phyloP scores from a whole-genome alignment of 371 early-diverging fungal genomes.

The Apophysomyces ossiformis region DNA sequence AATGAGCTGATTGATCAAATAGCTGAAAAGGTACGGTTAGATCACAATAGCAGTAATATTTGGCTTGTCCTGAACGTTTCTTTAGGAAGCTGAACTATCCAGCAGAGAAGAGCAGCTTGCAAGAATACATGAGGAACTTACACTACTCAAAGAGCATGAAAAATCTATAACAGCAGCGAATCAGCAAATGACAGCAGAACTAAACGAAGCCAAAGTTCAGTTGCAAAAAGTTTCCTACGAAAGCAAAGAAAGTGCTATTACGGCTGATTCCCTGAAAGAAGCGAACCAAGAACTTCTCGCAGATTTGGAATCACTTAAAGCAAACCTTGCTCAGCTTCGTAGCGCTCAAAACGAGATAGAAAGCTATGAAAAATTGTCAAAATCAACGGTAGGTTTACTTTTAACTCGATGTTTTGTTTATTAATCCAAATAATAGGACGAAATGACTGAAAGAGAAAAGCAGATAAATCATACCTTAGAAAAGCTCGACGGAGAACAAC shows the following conservation, averaged over 20 bases:
- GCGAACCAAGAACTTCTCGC: slow-evolving; percentile 71
- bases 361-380: not conserved
- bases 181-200: slow-evolving; percentile 67
- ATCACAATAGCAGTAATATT: not conserved
- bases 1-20: slow-evolving; percentile 90
- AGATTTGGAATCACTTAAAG: slow-evolving; percentile 74
- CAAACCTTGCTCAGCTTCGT: slow-evolving; percentile 50
- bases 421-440: not conserved
- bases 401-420: not conserved
- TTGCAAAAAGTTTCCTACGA: slow-evolving; percentile 86
- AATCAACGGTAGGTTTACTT: not conserved
- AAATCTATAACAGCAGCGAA: slow-evolving; percentile 64
- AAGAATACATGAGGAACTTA: slow-evolving; percentile 66
- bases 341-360: not conserved
- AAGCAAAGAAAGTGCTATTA: slow-evolving; percentile 82
- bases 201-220: slow-evolving; percentile 77
- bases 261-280: slow-evolving; percentile 84
- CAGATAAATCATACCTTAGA: not conserved
- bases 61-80: not conserved
- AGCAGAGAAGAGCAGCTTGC: slow-evolving; percentile 56
- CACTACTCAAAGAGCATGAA: slow-evolving; percentile 63
- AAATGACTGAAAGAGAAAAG: not conserved
- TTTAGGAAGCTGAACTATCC: slow-evolving; percentile 65
- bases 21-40: slow-evolving; percentile 66
- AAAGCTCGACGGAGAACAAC: not conserved